A percentile compares a stretch with the other conserved stretches of the same genome.
Conservation (phyloP, 208 protist species). For the Perkinsela sp. region DNA sequence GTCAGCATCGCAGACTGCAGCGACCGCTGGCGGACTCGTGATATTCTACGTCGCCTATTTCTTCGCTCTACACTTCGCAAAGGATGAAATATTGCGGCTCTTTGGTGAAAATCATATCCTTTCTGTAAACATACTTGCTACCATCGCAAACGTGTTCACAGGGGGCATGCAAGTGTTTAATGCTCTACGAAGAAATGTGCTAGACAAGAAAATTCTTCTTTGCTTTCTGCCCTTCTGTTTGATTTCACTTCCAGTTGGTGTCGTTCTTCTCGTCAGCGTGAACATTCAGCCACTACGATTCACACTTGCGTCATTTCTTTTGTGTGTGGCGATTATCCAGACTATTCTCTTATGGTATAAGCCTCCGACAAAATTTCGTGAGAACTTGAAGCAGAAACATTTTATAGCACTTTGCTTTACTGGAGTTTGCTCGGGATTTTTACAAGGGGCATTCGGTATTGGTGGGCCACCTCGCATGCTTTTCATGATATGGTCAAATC, state of each 20-base stretch:
- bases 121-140: not conserved
- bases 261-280: not conserved
- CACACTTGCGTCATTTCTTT: not conserved
- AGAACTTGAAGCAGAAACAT: not conserved
- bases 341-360: not conserved
- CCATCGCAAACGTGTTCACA: not conserved
- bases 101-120: not conserved
- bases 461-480: not conserved
- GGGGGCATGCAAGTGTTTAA: not conserved
- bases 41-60: constrained; percentile 1
- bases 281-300: not conserved
- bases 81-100: not conserved
- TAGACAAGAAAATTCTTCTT: not conserved
- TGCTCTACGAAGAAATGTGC: not conserved
- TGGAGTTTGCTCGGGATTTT: not conserved
- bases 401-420: not conserved
- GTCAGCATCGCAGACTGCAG: not conserved
- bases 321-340: not conserved
- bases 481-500: not conserved
- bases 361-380: not conserved
- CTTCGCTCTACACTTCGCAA: not conserved
- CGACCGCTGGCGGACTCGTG: not conserved
- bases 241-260: not conserved
- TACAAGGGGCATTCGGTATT: not conserved
- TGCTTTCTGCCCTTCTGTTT: not conserved